Evolutionary conservation across 2,329 filamentous ascomycete genomes (phyloP).

Genomic region (Pseudocercospora eumusae): DNA sequence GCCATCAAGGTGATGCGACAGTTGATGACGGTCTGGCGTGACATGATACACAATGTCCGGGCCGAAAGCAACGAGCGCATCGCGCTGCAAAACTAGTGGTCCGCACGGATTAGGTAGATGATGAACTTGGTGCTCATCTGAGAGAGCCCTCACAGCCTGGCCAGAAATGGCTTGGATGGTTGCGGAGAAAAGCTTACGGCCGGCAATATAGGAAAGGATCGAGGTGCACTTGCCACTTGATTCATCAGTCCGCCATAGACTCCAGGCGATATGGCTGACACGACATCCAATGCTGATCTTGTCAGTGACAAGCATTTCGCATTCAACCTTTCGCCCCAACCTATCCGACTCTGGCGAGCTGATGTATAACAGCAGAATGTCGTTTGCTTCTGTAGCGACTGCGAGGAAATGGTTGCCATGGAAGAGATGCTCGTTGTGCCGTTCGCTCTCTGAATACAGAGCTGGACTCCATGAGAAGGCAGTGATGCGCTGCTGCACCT

Average conservation of each 20-base stretch:
- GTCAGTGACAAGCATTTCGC: conserved; percentile 22
- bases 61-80: conserved; percentile 37
- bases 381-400: conserved; percentile 46
- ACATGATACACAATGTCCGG: conserved; percentile 31
- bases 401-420: conserved; percentile 38
- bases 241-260: conserved; percentile 13
- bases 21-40: conserved; percentile 30
- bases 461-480: conserved; percentile 46
- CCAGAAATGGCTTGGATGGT: background rate
- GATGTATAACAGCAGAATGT: conserved; percentile 43
- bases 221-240: conserved; percentile 1
- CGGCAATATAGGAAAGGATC: conserved; percentile 23
- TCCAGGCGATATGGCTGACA: conserved; percentile 19
- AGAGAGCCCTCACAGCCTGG: background rate
- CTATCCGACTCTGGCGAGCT: conserved; percentile 42
- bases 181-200: conserved; percentile 19
- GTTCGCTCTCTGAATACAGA: conserved; percentile 20
- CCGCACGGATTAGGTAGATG: conserved; percentile 23
- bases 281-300: conserved; percentile 10
- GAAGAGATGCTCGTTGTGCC: conserved; percentile 11
- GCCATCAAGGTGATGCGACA: conserved; percentile 42
- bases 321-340: conserved; percentile 16
- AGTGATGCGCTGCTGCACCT: conserved; percentile 44
- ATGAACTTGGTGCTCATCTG: background rate
- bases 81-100: conserved; percentile 25